Conservation (phyloP, 345 rosid genomes). For the Brassica juncea region DNA sequence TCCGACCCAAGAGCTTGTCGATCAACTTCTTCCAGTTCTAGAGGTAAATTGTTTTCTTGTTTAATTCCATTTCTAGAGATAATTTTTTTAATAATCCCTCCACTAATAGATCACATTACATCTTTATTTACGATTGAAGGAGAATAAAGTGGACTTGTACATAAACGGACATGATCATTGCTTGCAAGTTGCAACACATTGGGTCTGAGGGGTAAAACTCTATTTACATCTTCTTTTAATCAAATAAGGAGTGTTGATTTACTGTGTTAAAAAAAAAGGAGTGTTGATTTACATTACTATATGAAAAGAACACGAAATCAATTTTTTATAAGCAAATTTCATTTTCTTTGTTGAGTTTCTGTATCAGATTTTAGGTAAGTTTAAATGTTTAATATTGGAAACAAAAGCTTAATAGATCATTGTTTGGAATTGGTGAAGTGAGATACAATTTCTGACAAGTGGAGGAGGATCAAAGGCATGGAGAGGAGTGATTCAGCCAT, state of each 20-base stretch:
- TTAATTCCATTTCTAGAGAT: slow-evolving; percentile 50
- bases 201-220: slow-evolving; percentile 41
- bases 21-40: slow-evolving; percentile 54
- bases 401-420: not conserved
- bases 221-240: not conserved
- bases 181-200: slow-evolving; percentile 46
- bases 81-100: not conserved
- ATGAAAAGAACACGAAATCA: not conserved
- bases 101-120: too few species aligned
- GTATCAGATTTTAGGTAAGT: not conserved
- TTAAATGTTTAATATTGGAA: not conserved
- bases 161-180: slow-evolving; percentile 70
- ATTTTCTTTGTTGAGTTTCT: too few species aligned
- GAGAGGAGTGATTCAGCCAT: slow-evolving; percentile 50
- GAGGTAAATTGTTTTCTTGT: slow-evolving; percentile 37
- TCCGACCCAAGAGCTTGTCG: slow-evolving; percentile 52
- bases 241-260: not conserved
- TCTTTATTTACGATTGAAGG: slow-evolving; percentile 35
- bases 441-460: slow-evolving; percentile 59
- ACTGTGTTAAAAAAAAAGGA: too few species aligned
- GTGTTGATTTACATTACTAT: not conserved
- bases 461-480: slow-evolving; percentile 92
- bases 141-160: slow-evolving; percentile 52
- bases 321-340: not conserved
- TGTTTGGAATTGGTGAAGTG: slow-evolving; percentile 42